Evolutionary conservation across 2,329 filamentous ascomycete genomes (phyloP).

Genomic region (Apiospora kogelbergensis): DNA sequence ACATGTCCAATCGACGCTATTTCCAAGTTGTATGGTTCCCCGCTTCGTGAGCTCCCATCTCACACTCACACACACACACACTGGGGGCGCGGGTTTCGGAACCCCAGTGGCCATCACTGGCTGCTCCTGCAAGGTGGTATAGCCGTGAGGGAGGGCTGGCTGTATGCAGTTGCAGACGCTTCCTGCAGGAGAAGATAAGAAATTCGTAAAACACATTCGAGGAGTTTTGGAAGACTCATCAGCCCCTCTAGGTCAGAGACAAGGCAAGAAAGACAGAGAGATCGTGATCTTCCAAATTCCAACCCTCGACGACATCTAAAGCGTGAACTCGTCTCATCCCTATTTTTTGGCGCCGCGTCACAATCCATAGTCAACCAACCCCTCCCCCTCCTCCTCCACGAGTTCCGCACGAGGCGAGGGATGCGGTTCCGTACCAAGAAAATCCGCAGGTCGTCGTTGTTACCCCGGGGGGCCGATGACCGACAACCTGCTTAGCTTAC

Average conservation of each 20-base stretch:
- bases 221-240: neutral
- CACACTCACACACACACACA: neutral
- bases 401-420: neutral
- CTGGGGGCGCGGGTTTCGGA: neutral
- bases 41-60: neutral
- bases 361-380: neutral
- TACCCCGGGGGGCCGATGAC: neutral
- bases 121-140: conserved; percentile 3
- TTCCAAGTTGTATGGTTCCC: neutral
- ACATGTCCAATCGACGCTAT: conserved; percentile 9
- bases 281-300: neutral
- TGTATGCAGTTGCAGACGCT: neutral
- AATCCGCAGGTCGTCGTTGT: neutral
- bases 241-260: neutral
- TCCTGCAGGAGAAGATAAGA: conserved; percentile 7
- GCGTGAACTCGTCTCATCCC: conserved; percentile 1
- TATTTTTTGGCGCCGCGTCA: neutral
- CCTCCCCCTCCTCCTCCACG: neutral
- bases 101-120: neutral
- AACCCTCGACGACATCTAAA: neutral
- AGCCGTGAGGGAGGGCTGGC: neutral
- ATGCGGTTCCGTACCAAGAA: neutral
- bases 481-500: neutral
- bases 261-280: neutral
- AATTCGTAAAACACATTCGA: conserved; percentile 2